A percentile compares a stretch with the other conserved stretches of the same genome.
phyloP scores from a whole-genome alignment of 148 eudicot genomes.

The Rhododendron molle region DNA sequence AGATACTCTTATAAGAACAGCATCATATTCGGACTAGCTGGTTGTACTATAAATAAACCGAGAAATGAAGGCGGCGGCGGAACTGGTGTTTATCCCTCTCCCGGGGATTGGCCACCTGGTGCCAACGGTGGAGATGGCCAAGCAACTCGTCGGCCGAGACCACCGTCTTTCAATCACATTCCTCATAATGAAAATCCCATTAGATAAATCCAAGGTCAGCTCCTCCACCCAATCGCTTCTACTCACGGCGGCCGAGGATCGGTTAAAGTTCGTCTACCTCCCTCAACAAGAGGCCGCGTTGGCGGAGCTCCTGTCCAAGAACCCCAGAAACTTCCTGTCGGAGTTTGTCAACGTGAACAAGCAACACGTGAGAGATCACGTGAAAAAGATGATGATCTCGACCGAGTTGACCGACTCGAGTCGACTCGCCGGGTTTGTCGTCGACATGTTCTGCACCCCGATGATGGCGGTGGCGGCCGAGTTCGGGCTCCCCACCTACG shows the following conservation, averaged over 20 bases:
- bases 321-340: not conserved
- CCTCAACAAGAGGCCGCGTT: not conserved
- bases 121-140: conserved; percentile 26
- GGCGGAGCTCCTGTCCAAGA: not conserved
- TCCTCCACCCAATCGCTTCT: not conserved
- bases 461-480: conserved; percentile 23
- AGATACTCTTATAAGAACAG: no score
- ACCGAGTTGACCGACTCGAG: not conserved
- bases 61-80: not conserved
- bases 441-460: conserved; percentile 32
- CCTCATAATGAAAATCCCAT: conserved; percentile 15
- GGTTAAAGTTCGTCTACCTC: not conserved
- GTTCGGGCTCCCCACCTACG: conserved; percentile 19
- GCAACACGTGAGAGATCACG: not conserved
- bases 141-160: conserved; percentile 14
- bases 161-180: conserved; percentile 19
- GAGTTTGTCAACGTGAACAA: conserved; percentile 6
- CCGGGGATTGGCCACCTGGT: conserved; percentile 21
- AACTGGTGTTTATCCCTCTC: conserved; percentile 21
- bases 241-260: not conserved
- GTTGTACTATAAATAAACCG: not conserved
- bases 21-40: no score
- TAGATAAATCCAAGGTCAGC: not conserved
- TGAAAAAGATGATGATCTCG: not conserved
- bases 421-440: conserved; percentile 13